Evolutionary conservation across 768 basidiomycete genomes (phyloP).

Genomic region (Trametes coccinea): DNA sequence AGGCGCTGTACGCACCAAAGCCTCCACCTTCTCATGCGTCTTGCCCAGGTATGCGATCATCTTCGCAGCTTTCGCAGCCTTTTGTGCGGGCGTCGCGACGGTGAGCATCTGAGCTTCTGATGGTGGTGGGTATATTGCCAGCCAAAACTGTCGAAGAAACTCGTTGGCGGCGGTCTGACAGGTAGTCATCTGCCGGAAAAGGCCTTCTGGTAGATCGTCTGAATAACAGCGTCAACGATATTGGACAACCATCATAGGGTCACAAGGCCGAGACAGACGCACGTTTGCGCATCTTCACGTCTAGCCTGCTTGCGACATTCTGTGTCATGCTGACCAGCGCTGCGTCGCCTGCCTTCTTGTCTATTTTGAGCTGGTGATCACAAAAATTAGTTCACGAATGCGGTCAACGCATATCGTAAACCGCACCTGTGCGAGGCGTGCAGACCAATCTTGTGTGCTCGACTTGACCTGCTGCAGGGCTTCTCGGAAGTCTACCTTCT

Average conservation of each 20-base stretch:
- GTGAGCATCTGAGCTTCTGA: constrained; percentile 54
- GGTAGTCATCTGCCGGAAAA: constrained; percentile 82
- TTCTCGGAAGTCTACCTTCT: constrained; percentile 49
- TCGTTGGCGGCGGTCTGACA: constrained; percentile 95
- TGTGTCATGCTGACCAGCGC: constrained; percentile 76
- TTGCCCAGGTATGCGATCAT: constrained; percentile 83
- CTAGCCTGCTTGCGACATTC: constrained; percentile 72
- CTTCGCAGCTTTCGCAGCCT: constrained; percentile 76
- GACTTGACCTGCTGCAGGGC: constrained; percentile 50
- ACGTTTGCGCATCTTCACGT: constrained; percentile 69
- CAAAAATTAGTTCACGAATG: not conserved
- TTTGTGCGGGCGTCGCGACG: constrained; percentile 62
- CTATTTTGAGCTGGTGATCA: constrained; percentile 58
- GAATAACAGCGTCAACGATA: not conserved
- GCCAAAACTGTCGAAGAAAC: constrained; percentile 96
- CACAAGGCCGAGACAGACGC: constrained; percentile 23
- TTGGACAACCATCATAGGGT: no score
- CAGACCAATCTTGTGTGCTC: constrained; percentile 58
- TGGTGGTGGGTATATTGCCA: constrained; percentile 75
- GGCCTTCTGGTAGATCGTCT: constrained; percentile 80
- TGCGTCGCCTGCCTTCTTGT: constrained; percentile 64
- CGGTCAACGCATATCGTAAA: constrained; percentile 31
- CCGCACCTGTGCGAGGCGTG: constrained; percentile 49
- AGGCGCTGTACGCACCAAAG: constrained; percentile 65
- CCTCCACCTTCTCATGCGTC: constrained; percentile 80